A percentile compares a stretch with the other conserved stretches of the same genome.
These are phyloP conservation scores for Neurospora sp. DNA, from an alignment of 495 filamentous ascomycete genomes.

Conservation along the genomic window DNA sequence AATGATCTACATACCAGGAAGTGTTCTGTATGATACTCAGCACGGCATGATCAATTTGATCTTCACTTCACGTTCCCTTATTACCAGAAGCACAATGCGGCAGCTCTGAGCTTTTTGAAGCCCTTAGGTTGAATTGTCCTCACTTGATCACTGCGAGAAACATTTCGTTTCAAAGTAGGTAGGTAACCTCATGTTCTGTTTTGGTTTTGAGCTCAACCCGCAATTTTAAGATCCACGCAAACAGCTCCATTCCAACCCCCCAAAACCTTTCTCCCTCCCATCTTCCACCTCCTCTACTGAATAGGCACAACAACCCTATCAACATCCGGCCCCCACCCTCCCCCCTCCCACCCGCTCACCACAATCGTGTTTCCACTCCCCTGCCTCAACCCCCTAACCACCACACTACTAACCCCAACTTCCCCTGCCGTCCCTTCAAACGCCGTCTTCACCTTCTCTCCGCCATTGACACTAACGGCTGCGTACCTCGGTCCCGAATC, in stretches of 20 bases:
- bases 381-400: conserved; percentile 34
- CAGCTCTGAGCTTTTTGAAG: background rate
- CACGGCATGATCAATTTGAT: background rate
- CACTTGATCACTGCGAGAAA: background rate
- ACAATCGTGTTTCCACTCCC: conserved; percentile 35
- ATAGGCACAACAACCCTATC: conserved; percentile 46
- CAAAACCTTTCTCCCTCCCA: too few species aligned
- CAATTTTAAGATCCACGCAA: too few species aligned
- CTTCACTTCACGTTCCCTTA: background rate
- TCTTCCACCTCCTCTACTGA: background rate
- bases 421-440: conserved; percentile 30
- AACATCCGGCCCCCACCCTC: conserved; percentile 45
- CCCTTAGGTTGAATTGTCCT: background rate
- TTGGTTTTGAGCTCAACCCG: too few species aligned
- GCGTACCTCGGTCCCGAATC: conserved; percentile 42
- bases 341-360: conserved; percentile 35
- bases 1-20: background rate
- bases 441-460: conserved; percentile 38
- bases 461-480: conserved; percentile 47
- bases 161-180: too few species aligned
- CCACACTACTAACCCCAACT: conserved; percentile 25
- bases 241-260: too few species aligned
- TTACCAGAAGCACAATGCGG: background rate
- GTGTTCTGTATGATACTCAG: background rate
- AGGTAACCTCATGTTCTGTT: too few species aligned